Base-by-base conservation (phyloP, 2,329 filamentous ascomycete species). In the Zasmidium citrigriseum region DNA sequence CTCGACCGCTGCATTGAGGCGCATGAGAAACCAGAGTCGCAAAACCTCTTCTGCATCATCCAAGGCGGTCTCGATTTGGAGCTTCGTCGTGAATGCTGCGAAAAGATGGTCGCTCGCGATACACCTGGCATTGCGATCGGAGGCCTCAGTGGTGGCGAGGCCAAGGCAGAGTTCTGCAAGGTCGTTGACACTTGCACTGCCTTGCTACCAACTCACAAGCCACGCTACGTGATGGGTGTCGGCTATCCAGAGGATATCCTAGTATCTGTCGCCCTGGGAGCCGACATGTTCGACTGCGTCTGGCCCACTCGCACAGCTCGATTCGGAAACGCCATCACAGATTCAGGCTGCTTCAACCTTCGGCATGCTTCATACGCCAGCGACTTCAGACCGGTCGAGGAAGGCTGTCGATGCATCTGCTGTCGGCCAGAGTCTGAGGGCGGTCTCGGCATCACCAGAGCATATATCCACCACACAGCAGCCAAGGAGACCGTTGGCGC, bases 281-380 rank as follows among this genome's bases (percentile, higher is more conserved):
- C 95, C 50, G 95, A 99, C 76, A 99, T 99, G 95, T 99, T 99
- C 73, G 95, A 99, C 77, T 99, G 96, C 72, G 95, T 99, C 5
- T 99, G 95, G 95, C 96, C 95, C 1, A 98, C 95, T 3, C 83
- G 95, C 54, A 99, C 95, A 34, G 95, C 95, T 7, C 87, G 95
- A 29, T 99, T 99, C 71, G 95, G 96, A 59, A 97, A 97, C 71
- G 95, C 93, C 38, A 85, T 99, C 58, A 97, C 93, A 2, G 84
- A 86, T 56, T 69, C 80, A 45, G 96, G 95, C 11, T 85, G 91
- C n/a, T 78, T 97, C 47, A 97, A 96, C 73, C 79, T 99, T 48
- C 88, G 90, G 61, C 87, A 93, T 72, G 84, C 87, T 23, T 80
- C 81, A 46, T 97, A 87, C 71, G 86, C 90, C 0, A 78, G 84